A percentile compares a stretch with the other conserved stretches of the same genome.
phyloP scores from a whole-genome alignment of 2,329 filamentous ascomycete genomes.

The Amesomyces nigricolor region DNA sequence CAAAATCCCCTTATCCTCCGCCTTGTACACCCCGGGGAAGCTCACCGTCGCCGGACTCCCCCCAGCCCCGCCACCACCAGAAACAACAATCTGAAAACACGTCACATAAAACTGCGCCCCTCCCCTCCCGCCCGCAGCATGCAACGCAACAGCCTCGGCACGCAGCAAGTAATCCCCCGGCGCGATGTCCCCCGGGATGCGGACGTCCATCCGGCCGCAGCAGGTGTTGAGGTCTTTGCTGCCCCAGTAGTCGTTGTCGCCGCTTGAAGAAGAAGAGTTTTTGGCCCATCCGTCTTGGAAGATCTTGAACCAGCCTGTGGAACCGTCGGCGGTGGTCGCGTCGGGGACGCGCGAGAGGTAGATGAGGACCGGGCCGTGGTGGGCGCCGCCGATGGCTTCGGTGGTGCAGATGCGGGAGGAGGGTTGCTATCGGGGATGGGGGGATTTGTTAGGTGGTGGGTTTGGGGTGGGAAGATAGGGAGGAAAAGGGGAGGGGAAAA shows the following conservation, averaged over 20 bases:
- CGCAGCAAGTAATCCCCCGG: constrained; percentile 41
- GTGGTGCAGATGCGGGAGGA: constrained; percentile 39
- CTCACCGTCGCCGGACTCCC: constrained; percentile 30
- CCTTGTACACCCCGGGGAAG: constrained; percentile 42
- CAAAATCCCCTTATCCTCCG: constrained; percentile 41
- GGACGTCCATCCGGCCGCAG: constrained; percentile 37
- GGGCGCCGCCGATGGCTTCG: constrained; percentile 47
- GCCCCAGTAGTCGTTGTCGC: constrained; percentile 43
- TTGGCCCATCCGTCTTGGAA: constrained; percentile 40
- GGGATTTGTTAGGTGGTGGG: not conserved
- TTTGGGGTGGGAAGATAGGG: not conserved
- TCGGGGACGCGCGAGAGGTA: constrained; percentile 46
- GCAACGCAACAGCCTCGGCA: constrained; percentile 45
- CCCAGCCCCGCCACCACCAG: constrained; percentile 26
- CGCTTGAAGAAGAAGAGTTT: constrained; percentile 31
- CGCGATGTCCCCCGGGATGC: constrained; percentile 31
- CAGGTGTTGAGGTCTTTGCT: constrained; percentile 38
- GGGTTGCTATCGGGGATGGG: constrained; percentile 31
- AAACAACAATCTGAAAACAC: constrained; percentile 33
- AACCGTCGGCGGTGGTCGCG: constrained; percentile 39
- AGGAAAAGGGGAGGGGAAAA: not conserved
- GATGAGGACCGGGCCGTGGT: constrained; percentile 46
- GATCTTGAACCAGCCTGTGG: constrained; percentile 48
- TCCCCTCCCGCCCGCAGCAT: constrained; percentile 34
- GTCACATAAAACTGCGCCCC: constrained; percentile 38